Evolutionary conservation across 768 basidiomycete genomes (phyloP).

Genomic region (Lyophyllum atratum): DNA sequence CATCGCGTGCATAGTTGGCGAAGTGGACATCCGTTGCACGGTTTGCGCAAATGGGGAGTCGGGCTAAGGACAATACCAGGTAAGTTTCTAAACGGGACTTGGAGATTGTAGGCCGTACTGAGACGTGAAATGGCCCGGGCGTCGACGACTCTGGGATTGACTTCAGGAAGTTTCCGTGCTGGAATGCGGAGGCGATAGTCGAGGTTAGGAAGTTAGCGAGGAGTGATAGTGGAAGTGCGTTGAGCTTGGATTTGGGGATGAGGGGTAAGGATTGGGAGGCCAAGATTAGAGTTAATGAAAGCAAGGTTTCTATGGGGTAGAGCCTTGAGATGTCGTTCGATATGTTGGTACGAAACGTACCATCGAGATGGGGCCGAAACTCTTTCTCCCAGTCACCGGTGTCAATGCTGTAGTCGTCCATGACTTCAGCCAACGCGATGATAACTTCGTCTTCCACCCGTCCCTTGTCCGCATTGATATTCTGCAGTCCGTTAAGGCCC

Average conservation of each 20-base stretch:
- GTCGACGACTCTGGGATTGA: slow-evolving; percentile 35
- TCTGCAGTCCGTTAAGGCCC: slow-evolving; percentile 57
- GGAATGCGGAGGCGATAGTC: slow-evolving; percentile 57
- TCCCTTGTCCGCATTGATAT: slow-evolving; percentile 28
- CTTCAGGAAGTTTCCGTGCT: slow-evolving; percentile 55
- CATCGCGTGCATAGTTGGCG: slow-evolving; percentile 37
- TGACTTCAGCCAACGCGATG: slow-evolving; percentile 71
- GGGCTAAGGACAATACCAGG: slow-evolving; percentile 2
- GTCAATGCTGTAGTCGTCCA: slow-evolving; percentile 55
- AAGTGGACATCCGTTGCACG: slow-evolving; percentile 33
- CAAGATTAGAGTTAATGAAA: slow-evolving; percentile 54
- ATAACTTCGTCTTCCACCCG: slow-evolving; percentile 67
- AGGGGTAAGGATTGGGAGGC: slow-evolving; percentile 62
- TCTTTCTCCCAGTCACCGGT: slow-evolving; percentile 63
- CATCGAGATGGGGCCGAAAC: slow-evolving; percentile 56
- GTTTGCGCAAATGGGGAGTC: slow-evolving; percentile 34
- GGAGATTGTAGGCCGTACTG: slow-evolving; percentile 22
- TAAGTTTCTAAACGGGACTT: slow-evolving; percentile 1
- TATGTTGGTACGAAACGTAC: slow-evolving; percentile 25
- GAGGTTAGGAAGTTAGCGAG: slow-evolving; percentile 36
- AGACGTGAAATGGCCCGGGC: slow-evolving; percentile 30
- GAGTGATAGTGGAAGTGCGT: slow-evolving; percentile 59
- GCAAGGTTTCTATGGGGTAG: slow-evolving; percentile 36
- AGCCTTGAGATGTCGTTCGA: slow-evolving; percentile 1
- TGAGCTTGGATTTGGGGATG: slow-evolving; percentile 54